Evolutionary conservation across 2,329 filamentous ascomycete genomes (phyloP).

Genomic region (Botryotinia narcissicola): DNA sequence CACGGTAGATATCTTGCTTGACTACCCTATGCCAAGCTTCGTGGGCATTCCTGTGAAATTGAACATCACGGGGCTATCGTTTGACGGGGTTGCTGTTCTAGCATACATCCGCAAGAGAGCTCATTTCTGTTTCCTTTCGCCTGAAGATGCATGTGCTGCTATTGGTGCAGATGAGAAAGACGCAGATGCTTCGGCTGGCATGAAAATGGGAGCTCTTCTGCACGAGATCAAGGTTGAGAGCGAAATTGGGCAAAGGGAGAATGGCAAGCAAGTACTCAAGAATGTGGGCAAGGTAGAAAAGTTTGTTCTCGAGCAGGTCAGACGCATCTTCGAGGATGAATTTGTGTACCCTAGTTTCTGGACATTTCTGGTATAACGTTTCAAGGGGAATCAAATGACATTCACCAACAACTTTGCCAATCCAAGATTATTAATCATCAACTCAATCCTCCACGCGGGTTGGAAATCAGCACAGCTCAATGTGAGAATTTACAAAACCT

Average conservation of each 20-base stretch:
- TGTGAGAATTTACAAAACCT: neutral
- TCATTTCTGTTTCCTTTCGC: conserved; percentile 91
- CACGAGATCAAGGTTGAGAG: conserved; percentile 96
- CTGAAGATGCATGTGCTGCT: conserved; percentile 81
- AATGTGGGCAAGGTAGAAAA: conserved; percentile 98
- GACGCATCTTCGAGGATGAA: conserved; percentile 96
- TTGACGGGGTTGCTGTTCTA: conserved; percentile 90
- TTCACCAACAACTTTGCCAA: neutral
- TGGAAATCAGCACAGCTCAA: neutral
- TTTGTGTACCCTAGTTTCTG: conserved; percentile 98
- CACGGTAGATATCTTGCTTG: conserved; percentile 91
- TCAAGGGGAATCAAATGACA: neutral
- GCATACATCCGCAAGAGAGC: conserved; percentile 86
- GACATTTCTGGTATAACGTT: conserved; percentile 78
- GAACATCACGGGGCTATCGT: conserved; percentile 90
- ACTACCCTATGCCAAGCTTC: conserved; percentile 98
- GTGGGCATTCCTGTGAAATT: conserved; percentile 92
- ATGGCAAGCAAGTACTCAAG: conserved; percentile 91
- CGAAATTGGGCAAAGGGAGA: conserved; percentile 90
- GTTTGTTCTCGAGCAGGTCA: conserved; percentile 94
- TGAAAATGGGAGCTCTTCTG: conserved; percentile 69
- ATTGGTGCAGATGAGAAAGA: conserved; percentile 44
- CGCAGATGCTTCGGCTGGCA: conserved; percentile 32
- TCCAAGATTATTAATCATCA: neutral
- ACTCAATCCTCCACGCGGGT: neutral